Evolutionary conservation across 176 grass and related monocot genomes (phyloP).

Genomic region (Saccharum spontaneum): DNA sequence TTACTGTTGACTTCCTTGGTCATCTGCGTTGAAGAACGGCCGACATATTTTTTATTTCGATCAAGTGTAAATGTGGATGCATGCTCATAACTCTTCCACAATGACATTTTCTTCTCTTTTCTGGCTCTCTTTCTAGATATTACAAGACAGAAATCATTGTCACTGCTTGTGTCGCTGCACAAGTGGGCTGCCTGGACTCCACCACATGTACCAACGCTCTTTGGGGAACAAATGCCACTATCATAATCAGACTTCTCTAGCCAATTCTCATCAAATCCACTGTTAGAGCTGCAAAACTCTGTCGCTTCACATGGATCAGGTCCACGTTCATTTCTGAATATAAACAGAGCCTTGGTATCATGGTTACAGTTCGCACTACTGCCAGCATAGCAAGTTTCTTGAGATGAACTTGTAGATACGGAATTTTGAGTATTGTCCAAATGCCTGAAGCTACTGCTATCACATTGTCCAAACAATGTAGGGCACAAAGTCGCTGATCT

Average conservation of each 20-base stretch:
- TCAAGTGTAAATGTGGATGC: constrained; percentile 6
- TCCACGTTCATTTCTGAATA: constrained; percentile 40
- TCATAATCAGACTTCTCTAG: constrained; percentile 29
- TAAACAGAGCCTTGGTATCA: constrained; percentile 8
- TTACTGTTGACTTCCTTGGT: constrained; percentile 36
- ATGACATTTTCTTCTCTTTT: constrained; percentile 51
- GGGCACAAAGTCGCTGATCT: constrained; percentile 36
- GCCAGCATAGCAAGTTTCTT: constrained; percentile 40
- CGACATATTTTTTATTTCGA: constrained; percentile 34
- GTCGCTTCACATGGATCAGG: neutral
- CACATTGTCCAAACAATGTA: constrained; percentile 37
- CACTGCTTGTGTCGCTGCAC: constrained; percentile 32
- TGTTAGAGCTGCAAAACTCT: constrained; percentile 27
- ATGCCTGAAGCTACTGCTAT: constrained; percentile 15
- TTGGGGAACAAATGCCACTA: constrained; percentile 43
- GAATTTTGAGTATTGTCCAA: constrained; percentile 31
- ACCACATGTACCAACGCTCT: neutral
- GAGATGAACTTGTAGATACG: constrained; percentile 33
- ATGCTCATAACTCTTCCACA: constrained; percentile 33
- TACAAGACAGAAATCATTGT: constrained; percentile 64
- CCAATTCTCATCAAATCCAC: constrained; percentile 38
- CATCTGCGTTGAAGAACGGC: constrained; percentile 36
- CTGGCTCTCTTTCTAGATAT: constrained; percentile 68
- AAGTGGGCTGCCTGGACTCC: constrained; percentile 1
- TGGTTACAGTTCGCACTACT: constrained; percentile 35